phyloP scores from a whole-genome alignment of 164 flowering plant species.

The Sextonia rubra region DNA sequence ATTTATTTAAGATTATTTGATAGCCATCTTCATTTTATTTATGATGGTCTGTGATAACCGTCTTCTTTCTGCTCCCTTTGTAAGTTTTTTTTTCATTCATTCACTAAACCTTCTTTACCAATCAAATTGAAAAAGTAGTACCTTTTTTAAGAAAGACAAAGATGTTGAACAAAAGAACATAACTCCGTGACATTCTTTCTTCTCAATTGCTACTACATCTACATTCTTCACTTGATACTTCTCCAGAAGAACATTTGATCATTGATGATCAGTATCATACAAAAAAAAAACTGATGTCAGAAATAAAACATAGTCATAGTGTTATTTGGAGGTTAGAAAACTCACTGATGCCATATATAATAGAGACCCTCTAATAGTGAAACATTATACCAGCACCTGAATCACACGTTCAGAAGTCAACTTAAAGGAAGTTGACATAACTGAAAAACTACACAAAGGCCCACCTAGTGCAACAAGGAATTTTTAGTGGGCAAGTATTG shows the following conservation, averaged over 20 bases:
- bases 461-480: neutral
- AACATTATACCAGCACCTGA: conserved; percentile 68
- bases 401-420: conserved; percentile 47
- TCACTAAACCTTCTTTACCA: too few relatives aligned
- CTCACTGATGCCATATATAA: conserved; percentile 39
- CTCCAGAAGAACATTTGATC: neutral
- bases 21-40: too few relatives aligned
- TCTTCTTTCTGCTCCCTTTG: neutral
- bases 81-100: neutral
- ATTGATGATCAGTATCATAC: neutral
- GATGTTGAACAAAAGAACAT: neutral
- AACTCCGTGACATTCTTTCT: neutral
- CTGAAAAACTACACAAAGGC: conserved; percentile 5
- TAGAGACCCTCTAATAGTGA: conserved; percentile 30
- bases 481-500: neutral
- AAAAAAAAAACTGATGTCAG: neutral
- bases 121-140: too few relatives aligned
- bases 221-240: neutral
- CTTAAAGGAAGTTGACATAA: conserved; percentile 21
- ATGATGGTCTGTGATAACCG: too few relatives aligned
- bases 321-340: conserved; percentile 35
- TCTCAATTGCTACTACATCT: neutral
- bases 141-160: neutral
- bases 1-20: too few relatives aligned
- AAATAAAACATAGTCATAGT: conserved; percentile 4